Percentiles rank a stretch among this genome's conserved stretches.
These are phyloP conservation scores for Coniochaeta hoffmannii DNA, from an alignment of 2,329 filamentous ascomycete species.

Conservation along the genomic window DNA sequence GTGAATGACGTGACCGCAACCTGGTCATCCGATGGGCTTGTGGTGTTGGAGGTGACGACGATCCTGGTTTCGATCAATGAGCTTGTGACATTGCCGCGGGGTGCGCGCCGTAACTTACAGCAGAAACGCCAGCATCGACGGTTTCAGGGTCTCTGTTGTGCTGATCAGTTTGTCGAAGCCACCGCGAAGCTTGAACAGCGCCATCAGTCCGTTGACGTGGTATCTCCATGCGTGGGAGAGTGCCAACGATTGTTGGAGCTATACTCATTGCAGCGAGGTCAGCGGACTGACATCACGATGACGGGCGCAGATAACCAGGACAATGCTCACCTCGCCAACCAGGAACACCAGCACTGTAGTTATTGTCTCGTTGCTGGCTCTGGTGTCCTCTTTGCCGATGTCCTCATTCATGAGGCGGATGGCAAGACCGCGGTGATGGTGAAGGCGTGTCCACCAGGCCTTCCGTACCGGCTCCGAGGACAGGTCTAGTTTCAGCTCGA, in stretches of 20 bases:
- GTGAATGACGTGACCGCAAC: constrained; percentile 7
- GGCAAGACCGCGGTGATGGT: constrained; percentile 11
- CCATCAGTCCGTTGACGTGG: constrained; percentile 13
- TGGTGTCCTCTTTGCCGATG: constrained; percentile 5
- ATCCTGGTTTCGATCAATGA: constrained; percentile 1
- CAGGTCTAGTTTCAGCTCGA: neutral
- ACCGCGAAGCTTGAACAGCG: constrained; percentile 13
- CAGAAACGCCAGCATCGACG: constrained; percentile 7
- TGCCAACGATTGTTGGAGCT: constrained; percentile 12
- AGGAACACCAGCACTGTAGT: constrained; percentile 8
- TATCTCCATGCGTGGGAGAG: constrained; percentile 8
- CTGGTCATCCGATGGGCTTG: constrained; percentile 8
- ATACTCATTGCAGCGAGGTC: neutral
- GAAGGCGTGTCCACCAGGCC: constrained; percentile 8
- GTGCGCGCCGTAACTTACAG: constrained; percentile 4
- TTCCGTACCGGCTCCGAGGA: neutral
- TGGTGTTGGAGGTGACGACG: constrained; percentile 11
- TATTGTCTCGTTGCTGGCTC: constrained; percentile 2
- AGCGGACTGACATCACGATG: neutral
- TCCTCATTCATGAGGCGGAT: constrained; percentile 9
- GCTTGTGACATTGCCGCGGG: neutral
- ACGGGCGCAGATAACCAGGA: neutral
- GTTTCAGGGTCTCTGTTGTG: constrained; percentile 1
- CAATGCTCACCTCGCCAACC: constrained; percentile 8
- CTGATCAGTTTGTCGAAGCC: constrained; percentile 11